A percentile compares a stretch with the other conserved stretches of the same genome.
These are phyloP conservation scores for Leccinum solheimii DNA, from an alignment of 1,284 basidiomycete species.

Conservation along the genomic window DNA sequence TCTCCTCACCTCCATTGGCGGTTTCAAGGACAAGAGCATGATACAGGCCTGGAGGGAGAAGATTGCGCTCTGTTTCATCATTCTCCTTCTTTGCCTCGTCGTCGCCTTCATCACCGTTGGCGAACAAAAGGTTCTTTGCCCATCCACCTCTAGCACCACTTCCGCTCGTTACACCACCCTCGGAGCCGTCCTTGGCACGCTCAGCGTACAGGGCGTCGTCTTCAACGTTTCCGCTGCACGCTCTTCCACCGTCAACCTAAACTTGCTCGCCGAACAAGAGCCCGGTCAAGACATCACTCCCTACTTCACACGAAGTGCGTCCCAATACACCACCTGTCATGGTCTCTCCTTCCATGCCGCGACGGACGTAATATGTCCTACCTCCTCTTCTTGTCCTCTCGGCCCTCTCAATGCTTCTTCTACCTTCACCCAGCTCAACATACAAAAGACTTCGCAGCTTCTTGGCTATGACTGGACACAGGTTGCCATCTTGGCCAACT, in stretches of 20 bases:
- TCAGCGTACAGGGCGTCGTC: constrained; percentile 79
- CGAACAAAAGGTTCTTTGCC: constrained; percentile 91
- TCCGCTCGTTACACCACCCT: constrained; percentile 71
- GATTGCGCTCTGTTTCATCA: constrained; percentile 89
- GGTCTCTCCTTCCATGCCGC: constrained; percentile 68
- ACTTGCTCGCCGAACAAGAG: constrained; percentile 53
- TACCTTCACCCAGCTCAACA: constrained; percentile 59
- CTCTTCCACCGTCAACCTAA: constrained; percentile 57
- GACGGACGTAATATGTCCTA: constrained; percentile 70
- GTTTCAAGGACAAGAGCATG: constrained; percentile 76
- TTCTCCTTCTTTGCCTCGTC: constrained; percentile 72
- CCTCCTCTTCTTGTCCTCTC: constrained; percentile 60
- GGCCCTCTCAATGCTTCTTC: constrained; percentile 53
- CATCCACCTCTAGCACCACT: constrained; percentile 55
- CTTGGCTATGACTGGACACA: constrained; percentile 91
- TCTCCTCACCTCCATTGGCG: constrained; percentile 72
- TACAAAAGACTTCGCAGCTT: constrained; percentile 63
- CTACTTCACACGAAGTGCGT: constrained; percentile 70
- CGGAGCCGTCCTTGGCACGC: constrained; percentile 55
- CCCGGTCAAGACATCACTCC: constrained; percentile 90
- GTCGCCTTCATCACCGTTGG: constrained; percentile 96
- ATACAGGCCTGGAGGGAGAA: constrained; percentile 99
- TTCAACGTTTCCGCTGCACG: constrained; percentile 71
- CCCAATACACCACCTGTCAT: constrained; percentile 65
- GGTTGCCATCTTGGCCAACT: constrained; percentile 65